Base-by-base conservation (phyloP, 441 rosid genomes). In the Erysimum pusillum region DNA sequence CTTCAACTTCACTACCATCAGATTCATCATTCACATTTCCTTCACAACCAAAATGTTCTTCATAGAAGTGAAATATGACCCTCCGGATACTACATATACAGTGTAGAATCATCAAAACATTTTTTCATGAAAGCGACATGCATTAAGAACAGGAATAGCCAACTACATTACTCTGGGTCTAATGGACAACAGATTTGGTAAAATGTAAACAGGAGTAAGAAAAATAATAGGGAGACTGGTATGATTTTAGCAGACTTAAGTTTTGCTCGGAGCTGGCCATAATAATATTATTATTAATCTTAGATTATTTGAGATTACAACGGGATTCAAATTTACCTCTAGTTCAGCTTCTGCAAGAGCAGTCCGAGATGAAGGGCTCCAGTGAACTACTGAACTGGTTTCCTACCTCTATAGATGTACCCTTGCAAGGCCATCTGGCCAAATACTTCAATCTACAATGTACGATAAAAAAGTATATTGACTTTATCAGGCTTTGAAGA, bases 341-440 rank as follows among this genome's bases (percentile, higher is more conserved):
- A 96, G 85, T 85, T 96, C 99, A 25, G 99, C 97, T 87, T 93
- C 99, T 59, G 99, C 98, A 83, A 96, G 99, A 79, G 99, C 99
- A 65, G 99, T 96, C 65, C 93, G 91, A 15, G 99, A 91, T 71
- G 97, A 91, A 68, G 99, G 98, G 84, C 98, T 96, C 99, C 98
- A 96, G 76, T 93, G 95, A 82, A 96, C 98, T 34, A 96, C 75
- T 93, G 95, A 82, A 96, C 98, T 34, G 97, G 99, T 83, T 96
- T 96, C 79, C 91, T 89, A 77, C 99, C 99, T 81, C 99, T 88
- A 57, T 90, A 96, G 52, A 93, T 93, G 78, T 87, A 87, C 65
- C 97, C 99, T 88, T 83, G 86, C 79, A 93, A 82, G 71, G 90
- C 90, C 97, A 96, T 96, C 82, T 90, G 86, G 35, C 97, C 92